Evolutionary conservation across 2,329 filamentous ascomycete genomes (phyloP).

Genomic region (Cladosporium sp.): DNA sequence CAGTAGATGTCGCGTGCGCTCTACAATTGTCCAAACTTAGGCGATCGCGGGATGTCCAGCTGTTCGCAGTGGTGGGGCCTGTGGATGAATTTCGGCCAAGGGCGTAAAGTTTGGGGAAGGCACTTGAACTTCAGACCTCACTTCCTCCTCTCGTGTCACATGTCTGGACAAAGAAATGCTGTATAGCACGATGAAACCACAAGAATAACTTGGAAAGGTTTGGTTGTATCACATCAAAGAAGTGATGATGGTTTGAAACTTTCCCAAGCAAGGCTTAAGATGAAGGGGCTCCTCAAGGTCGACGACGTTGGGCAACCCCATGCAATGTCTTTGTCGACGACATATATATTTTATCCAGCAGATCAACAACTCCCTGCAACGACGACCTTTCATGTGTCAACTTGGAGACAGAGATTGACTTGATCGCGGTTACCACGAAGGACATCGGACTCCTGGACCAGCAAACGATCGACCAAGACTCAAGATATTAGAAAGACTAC

Average conservation of each 20-base stretch:
- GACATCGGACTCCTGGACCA: not conserved
- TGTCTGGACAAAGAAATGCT: not conserved
- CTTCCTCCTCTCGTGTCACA: not conserved
- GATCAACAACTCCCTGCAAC: not conserved
- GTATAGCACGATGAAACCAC: not conserved
- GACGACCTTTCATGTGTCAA: not conserved
- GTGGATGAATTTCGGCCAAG: conserved; percentile 13
- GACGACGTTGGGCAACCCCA: not conserved
- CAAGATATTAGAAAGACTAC: not conserved
- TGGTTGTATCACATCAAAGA: not conserved
- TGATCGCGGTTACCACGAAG: not conserved
- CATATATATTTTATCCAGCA: not conserved
- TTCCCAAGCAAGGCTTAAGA: not conserved
- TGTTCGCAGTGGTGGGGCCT: conserved; percentile 13
- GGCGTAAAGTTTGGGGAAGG: not conserved
- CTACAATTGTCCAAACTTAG: not conserved
- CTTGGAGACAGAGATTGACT: not conserved
- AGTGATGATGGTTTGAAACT: not conserved
- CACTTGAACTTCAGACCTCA: conserved; percentile 3
- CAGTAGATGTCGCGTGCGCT: not conserved
- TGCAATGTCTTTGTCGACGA: not conserved
- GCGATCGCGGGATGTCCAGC: conserved; percentile 12
- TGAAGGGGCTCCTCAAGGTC: not conserved
- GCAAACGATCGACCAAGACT: not conserved
- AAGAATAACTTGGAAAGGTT: not conserved